Percentiles rank a stretch among this genome's conserved stretches.
Conservation (phyloP, 108 stramenopile species). For the Aureococcus anophagefferens region DNA sequence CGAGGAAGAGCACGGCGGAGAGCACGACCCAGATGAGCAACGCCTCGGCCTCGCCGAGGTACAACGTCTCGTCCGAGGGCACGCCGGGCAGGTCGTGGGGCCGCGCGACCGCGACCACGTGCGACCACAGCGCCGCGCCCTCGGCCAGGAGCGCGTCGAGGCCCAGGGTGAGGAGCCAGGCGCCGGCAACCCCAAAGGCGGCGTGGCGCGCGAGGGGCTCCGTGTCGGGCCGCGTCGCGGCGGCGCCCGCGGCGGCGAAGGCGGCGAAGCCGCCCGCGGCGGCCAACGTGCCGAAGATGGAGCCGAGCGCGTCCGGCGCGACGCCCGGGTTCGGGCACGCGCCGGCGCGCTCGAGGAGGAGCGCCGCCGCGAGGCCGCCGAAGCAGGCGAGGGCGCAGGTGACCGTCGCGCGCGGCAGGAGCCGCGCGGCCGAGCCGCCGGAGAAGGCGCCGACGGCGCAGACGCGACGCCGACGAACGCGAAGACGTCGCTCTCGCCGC, state of each 20-base stretch:
- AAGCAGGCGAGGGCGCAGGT: not conserved
- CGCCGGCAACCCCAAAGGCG: not conserved
- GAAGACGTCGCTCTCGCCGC: not conserved
- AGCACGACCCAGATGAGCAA: not conserved
- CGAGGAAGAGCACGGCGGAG: not conserved
- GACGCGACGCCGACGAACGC: not conserved
- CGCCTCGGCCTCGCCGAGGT: not conserved
- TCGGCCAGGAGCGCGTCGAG: not conserved
- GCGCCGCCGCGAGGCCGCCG: not conserved
- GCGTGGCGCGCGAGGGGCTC: too few relatives aligned
- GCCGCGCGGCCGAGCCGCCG: not conserved
- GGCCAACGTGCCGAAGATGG: too few relatives aligned
- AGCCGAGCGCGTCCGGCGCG: not conserved
- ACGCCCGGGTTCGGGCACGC: not conserved
- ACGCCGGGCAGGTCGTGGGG: not conserved
- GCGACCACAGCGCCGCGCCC: not conserved
- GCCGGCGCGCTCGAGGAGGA: not conserved
- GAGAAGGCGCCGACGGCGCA: not conserved
- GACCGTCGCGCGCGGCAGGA: not conserved
- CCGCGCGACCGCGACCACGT: not conserved
- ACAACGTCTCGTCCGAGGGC: not conserved
- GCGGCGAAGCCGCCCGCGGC: too few relatives aligned
- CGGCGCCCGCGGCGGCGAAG: too few relatives aligned
- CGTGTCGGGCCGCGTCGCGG: not conserved
- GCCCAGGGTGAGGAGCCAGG: not conserved